These are phyloP conservation scores for Rubia yunnanensis DNA, from an alignment of 257 asterid genomes.

Conservation along the genomic window DNA sequence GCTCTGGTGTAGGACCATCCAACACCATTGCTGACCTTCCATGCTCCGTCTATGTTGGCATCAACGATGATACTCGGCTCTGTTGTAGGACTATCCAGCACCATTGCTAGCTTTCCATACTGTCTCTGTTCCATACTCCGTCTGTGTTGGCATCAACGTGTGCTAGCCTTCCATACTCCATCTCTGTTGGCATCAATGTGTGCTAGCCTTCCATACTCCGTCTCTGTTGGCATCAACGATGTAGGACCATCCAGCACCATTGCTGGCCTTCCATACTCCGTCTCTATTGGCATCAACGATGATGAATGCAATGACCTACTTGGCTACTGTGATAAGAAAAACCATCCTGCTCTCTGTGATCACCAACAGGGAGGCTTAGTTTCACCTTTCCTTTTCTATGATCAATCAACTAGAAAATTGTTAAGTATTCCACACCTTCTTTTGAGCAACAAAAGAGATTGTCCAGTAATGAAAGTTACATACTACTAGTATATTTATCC, in stretches of 20 bases:
- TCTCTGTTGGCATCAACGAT: slow-evolving; percentile 53
- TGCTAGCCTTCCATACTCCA: slow-evolving; percentile 43
- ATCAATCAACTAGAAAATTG: too few species aligned
- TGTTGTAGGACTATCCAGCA: too few species aligned
- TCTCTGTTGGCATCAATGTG: too few species aligned
- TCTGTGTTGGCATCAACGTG: too few species aligned
- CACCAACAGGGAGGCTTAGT: background rate
- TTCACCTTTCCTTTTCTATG: background rate
- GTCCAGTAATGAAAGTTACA: background rate
- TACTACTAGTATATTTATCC: background rate
- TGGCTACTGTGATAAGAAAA: slow-evolving; percentile 58
- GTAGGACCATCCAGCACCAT: slow-evolving; percentile 36
- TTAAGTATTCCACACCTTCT: background rate
- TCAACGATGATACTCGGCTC: too few species aligned
- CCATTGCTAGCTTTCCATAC: too few species aligned
- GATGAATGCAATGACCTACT: slow-evolving; percentile 45
- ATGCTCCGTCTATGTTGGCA: slow-evolving; percentile 63
- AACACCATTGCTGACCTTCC: slow-evolving; percentile 53
- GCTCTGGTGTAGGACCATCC: slow-evolving; percentile 39
- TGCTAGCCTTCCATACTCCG: slow-evolving; percentile 70
- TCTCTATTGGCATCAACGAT: slow-evolving; percentile 46
- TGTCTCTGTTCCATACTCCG: too few species aligned
- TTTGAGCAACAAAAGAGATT: background rate
- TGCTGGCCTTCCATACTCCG: slow-evolving; percentile 71
- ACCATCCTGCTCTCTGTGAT: slow-evolving; percentile 8